Evolutionary conservation across 1,139 yeast genomes (phyloP), one percentile per base, ranked within the genome.

Genomic region (Sugiyamaella japonica): DNA sequence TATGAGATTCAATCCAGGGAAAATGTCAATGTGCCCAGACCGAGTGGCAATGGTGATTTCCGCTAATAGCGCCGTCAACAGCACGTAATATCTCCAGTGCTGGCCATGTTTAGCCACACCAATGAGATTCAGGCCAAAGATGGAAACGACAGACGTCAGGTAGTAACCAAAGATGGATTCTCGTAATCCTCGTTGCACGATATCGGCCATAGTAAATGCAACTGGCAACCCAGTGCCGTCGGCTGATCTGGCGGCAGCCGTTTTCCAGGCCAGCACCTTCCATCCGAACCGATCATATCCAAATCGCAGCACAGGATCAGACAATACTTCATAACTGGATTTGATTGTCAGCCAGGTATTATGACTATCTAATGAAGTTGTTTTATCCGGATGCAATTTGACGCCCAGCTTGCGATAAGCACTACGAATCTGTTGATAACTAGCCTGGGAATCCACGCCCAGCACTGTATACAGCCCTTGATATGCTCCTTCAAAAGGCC

Each of bases 371-470:
- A 45, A 16, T 10, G 52, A 28, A 48, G 60, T 56, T 15, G 55
- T 55, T 59, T 73, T 73, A 55, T 73, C 76, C 1, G 76, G 76
- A 48, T 73, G 76, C 45, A 61, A 59, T 16, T 52, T 50, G 13
- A 64, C 51, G 9, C 71, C 63, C 54, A 70, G 58, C 39, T 54
- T 52, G 9, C 72, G 58, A 43, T 50, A 60, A 13, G 48, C 51
- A 9, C 41, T 37, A 38, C 50, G 50, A 13, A 59, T 34, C 23
- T 46, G 51, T 28, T 52, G 53, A 9, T 25, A 47, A 31, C 58
- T 43, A 13, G 62, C 60, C 3, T 46, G 17, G 3, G 59, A 50
- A 9, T 42, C 45, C 2, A 63, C 55, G 2, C 59, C 62, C 23
- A 66, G 51, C 2, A 60, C 38, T 1, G 60, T 54, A 37, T 66